phyloP scores from a whole-genome alignment of 148 eudicot genomes.

The Camellia japonica region DNA sequence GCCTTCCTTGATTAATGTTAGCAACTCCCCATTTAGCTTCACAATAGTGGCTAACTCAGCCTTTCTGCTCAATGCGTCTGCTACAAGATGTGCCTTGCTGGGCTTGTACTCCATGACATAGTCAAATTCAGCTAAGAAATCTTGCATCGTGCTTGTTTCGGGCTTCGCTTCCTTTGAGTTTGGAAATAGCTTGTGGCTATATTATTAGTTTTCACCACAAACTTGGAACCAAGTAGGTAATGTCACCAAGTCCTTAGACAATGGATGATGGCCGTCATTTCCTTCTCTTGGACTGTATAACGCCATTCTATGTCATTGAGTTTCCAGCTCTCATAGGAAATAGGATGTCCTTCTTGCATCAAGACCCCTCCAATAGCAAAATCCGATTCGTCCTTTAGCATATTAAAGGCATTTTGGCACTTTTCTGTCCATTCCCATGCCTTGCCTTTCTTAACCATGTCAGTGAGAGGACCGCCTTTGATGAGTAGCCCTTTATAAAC shows the following conservation, averaged over 20 bases:
- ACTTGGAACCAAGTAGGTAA: neutral
- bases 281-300: constrained; percentile 1
- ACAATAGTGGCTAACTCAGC: no score
- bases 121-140: neutral
- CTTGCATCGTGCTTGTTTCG: neutral
- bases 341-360: constrained; percentile 1
- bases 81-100: neutral
- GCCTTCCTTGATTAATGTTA: no score
- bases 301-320: neutral
- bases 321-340: constrained; percentile 2
- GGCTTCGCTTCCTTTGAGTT: neutral
- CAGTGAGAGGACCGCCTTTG: neutral
- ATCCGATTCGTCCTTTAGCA: neutral
- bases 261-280: neutral
- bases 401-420: neutral
- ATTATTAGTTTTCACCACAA: neutral
- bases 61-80: neutral
- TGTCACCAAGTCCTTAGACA: neutral
- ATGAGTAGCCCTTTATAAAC: constrained; percentile 9
- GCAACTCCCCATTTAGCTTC: no score
- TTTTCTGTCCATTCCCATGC: neutral
- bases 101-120: neutral
- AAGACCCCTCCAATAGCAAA: no score
- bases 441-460: constrained; percentile 3
- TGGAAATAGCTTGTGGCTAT: neutral